Evolutionary conservation across 208 protist genomes (phyloP).

Genomic region (Trypanosoma avium): DNA sequence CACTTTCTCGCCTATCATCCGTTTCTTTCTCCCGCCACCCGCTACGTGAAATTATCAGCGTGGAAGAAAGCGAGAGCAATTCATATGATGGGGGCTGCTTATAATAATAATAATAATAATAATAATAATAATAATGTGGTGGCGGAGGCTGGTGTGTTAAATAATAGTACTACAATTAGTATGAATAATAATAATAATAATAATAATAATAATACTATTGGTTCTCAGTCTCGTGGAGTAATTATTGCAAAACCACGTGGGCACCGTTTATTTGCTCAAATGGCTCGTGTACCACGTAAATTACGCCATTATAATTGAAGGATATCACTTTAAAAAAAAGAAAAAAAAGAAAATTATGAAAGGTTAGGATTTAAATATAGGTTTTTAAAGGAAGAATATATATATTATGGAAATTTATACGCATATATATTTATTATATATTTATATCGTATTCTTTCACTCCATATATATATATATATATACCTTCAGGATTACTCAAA

Average conservation of each 20-base stretch:
- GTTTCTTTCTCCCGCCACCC: constrained; percentile 52
- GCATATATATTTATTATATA: neutral
- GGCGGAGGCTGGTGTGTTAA: neutral
- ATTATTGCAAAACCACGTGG: constrained; percentile 10
- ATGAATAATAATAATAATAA: neutral
- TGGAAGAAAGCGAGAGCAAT: constrained; percentile 40
- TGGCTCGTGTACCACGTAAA: constrained; percentile 11
- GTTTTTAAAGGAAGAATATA: too few species aligned
- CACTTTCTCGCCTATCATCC: constrained; percentile 50
- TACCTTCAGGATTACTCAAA: too few species aligned
- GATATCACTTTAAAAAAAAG: neutral
- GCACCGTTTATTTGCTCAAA: constrained; percentile 20
- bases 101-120: neutral
- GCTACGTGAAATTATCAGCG: constrained; percentile 58
- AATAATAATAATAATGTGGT: neutral
- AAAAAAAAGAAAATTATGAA: neutral
- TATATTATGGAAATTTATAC: neutral
- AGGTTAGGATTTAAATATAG: neutral
- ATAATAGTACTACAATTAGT: neutral
- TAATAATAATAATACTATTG: neutral
- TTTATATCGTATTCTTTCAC: neutral
- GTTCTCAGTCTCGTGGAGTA: neutral
- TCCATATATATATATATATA: too few species aligned
- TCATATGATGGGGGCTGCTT: too few species aligned
- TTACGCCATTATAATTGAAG: neutral